A percentile compares a stretch with the other conserved stretches of the same genome.
phyloP scores from a whole-genome alignment of 805 yeast species.

The Candida ascalaphidarum region DNA sequence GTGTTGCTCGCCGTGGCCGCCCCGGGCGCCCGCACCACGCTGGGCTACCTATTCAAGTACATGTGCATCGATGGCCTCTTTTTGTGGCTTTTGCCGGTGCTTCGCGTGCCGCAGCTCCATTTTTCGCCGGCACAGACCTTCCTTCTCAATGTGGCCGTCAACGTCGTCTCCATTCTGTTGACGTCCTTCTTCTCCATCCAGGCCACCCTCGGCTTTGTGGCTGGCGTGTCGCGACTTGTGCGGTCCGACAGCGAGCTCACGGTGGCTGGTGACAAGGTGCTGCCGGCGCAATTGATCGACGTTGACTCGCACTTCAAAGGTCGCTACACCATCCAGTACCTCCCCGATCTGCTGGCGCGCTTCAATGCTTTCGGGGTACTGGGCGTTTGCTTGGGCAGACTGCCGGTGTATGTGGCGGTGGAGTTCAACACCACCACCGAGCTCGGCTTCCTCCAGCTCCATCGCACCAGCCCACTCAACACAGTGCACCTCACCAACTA shows the following conservation, averaged over 20 bases:
- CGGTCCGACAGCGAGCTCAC: conserved; percentile 40
- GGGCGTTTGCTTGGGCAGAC: conserved; percentile 45
- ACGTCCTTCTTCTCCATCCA: too few relatives aligned
- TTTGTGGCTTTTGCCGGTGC: conserved; percentile 60
- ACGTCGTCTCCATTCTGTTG: conserved; percentile 44
- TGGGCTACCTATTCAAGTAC: conserved; percentile 54
- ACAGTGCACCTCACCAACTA: conserved; percentile 41
- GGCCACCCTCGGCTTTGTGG: conserved; percentile 38
- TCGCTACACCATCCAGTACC: conserved; percentile 71
- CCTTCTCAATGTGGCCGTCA: conserved; percentile 36
- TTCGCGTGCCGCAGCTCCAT: conserved; percentile 68
- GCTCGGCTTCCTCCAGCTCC: conserved; percentile 58
- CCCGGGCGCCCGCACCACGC: conserved; percentile 14
- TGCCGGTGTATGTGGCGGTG: conserved; percentile 50
- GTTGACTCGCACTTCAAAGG: conserved; percentile 72
- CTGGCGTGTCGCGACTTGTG: conserved; percentile 20
- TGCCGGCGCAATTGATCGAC: conserved; percentile 28
- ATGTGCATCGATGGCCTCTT: conserved; percentile 64
- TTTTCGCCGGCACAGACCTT: conserved; percentile 53
- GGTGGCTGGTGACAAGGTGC: conserved; percentile 40
- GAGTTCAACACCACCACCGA: conserved; percentile 73
- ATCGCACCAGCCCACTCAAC: conserved; percentile 49
- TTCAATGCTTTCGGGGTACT: conserved; percentile 64
- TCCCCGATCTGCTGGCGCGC: conserved; percentile 86
- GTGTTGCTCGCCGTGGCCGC: conserved; percentile 43